Percentiles rank a stretch among this genome's conserved stretches.
Evolutionary conservation across 2,329 filamentous ascomycete genomes (phyloP).

Genomic region (Sporothrix variecibatus): DNA sequence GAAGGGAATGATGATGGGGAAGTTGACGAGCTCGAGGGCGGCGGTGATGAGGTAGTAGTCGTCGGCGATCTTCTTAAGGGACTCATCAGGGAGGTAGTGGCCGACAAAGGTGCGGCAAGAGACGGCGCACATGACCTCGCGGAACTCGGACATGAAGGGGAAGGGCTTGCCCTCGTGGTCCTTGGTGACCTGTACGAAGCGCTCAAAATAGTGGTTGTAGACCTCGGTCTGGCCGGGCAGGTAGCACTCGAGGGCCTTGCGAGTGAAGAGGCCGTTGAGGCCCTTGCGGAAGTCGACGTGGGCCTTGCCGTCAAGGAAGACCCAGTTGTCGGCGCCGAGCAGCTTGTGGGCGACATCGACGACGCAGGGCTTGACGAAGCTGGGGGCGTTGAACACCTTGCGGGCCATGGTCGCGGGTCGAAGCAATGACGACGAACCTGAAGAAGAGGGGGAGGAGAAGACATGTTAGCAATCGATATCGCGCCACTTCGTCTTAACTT

Average conservation of each 20-base stretch:
- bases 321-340: slow-evolving; percentile 89
- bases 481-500: not conserved
- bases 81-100: slow-evolving; percentile 87
- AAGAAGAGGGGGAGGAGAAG: slow-evolving; percentile 18
- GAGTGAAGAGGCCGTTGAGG: slow-evolving; percentile 90
- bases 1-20: slow-evolving; percentile 92
- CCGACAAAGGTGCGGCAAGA: slow-evolving; percentile 97
- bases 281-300: slow-evolving; percentile 98
- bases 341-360: slow-evolving; percentile 94
- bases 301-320: slow-evolving; percentile 91
- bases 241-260: slow-evolving; percentile 82
- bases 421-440: slow-evolving; percentile 96
- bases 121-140: slow-evolving; percentile 91
- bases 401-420: slow-evolving; percentile 89
- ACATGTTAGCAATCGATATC: not conserved
- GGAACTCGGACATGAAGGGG: slow-evolving; percentile 88
- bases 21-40: slow-evolving; percentile 95
- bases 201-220: slow-evolving; percentile 82
- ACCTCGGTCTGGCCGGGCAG: slow-evolving; percentile 91
- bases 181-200: slow-evolving; percentile 74
- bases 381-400: slow-evolving; percentile 94
- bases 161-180: slow-evolving; percentile 71
- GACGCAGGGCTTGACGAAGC: slow-evolving; percentile 92
- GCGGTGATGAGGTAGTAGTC: slow-evolving; percentile 97
- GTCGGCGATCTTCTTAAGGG: slow-evolving; percentile 90